phyloP scores from a whole-genome alignment of 768 basidiomycete species.

The Russula abietina region DNA sequence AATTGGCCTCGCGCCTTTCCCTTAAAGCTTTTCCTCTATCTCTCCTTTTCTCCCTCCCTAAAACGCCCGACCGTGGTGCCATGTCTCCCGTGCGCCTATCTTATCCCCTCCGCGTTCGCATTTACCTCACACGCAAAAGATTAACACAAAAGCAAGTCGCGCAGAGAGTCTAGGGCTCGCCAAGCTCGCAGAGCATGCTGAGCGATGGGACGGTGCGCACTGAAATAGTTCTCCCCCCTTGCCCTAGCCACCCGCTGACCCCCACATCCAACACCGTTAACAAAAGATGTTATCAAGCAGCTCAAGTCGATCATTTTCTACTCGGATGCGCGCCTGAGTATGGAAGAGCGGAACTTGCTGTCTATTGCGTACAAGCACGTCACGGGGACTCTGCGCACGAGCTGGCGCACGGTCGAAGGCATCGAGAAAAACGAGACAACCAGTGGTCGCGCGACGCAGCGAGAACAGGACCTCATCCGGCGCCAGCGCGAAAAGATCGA shows the following conservation, averaged over 20 bases:
- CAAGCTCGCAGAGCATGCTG: constrained; percentile 81
- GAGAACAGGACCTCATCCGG: constrained; percentile 62
- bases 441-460: constrained; percentile 40
- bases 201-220: constrained; percentile 73
- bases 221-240: not conserved
- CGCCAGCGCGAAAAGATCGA: constrained; percentile 72
- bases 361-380: constrained; percentile 90
- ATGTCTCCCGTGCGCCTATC: constrained; percentile 23
- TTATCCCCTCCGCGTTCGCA: not conserved
- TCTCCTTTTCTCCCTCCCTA: not conserved
- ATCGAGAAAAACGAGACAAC: constrained; percentile 61
- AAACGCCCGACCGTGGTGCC: not conserved
- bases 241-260: not conserved
- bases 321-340: constrained; percentile 61
- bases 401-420: constrained; percentile 76
- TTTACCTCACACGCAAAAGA: constrained; percentile 15
- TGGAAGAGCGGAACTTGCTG: constrained; percentile 85
- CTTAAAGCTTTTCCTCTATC: not conserved
- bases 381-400: constrained; percentile 75
- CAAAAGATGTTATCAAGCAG: constrained; percentile 64
- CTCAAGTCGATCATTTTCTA: constrained; percentile 69
- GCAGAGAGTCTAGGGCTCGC: constrained; percentile 53
- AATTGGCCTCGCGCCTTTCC: not conserved
- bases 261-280: not conserved
- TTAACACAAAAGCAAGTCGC: constrained; percentile 23